phyloP scores from a whole-genome alignment of 495 filamentous ascomycete genomes.

The Annulohypoxylon bovei region DNA sequence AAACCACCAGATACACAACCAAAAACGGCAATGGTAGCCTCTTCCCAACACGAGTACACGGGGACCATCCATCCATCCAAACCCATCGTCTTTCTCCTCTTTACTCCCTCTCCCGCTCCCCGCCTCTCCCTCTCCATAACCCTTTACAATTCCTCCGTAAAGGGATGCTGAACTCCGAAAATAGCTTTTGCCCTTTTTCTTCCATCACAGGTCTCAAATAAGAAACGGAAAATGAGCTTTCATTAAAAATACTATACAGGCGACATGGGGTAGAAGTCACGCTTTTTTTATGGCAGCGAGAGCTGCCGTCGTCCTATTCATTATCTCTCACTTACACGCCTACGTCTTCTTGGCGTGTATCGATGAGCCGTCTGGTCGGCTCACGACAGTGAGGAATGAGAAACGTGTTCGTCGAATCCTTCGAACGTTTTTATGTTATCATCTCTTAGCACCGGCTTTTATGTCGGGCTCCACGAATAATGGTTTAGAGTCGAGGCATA shows the following conservation, averaged over 20 bases:
- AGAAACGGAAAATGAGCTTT: conserved; percentile 36
- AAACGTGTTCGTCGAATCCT: conserved; percentile 20
- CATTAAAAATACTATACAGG: conserved; percentile 50
- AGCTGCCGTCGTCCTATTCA: conserved; percentile 22
- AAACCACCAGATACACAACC: conserved; percentile 38
- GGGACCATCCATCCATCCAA: conserved; percentile 13
- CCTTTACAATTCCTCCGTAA: conserved; percentile 27
- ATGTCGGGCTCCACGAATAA: conserved; percentile 51
- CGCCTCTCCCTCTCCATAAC: conserved; percentile 2
- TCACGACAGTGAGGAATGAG: conserved; percentile 14
- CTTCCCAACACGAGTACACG: conserved; percentile 20
- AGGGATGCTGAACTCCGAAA: conserved; percentile 26
- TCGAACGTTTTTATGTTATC: conserved; percentile 4
- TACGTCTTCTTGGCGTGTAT: neutral
- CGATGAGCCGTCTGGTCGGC: conserved; percentile 9
- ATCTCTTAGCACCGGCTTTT: conserved; percentile 5
- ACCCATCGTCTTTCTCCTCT: conserved; percentile 27
- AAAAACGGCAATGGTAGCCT: conserved; percentile 16
- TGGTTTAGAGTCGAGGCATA: conserved; percentile 48
- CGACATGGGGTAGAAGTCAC: conserved; percentile 36
- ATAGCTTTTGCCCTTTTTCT: conserved; percentile 34
- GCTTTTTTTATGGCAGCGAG: conserved; percentile 30
- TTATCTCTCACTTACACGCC: conserved; percentile 9
- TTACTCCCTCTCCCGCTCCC: conserved; percentile 18
- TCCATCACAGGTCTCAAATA: conserved; percentile 36